Conservation (phyloP, 2,329 filamentous ascomycete genomes). For the Alternaria brassicae region DNA sequence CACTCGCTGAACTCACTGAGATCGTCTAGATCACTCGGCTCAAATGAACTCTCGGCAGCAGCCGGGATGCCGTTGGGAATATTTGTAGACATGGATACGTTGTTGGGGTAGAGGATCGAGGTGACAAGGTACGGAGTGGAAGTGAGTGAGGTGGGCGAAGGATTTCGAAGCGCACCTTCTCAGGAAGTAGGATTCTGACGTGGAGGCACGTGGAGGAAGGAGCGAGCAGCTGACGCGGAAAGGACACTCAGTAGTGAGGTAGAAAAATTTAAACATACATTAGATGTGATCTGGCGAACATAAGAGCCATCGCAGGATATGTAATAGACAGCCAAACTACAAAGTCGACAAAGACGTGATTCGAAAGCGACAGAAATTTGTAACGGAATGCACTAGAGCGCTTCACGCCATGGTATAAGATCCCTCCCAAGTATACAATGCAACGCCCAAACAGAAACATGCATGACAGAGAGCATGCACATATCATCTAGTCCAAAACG, state of each 20-base stretch:
- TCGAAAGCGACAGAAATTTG: conserved; percentile 4
- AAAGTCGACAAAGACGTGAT: neutral
- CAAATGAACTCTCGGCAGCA: no score
- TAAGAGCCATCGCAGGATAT: neutral
- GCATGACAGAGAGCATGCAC: neutral
- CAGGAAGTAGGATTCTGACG: neutral
- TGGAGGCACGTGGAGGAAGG: neutral
- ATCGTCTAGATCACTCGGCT: no score
- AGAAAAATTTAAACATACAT: neutral
- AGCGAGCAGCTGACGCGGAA: neutral
- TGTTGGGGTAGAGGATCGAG: neutral
- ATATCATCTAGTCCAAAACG: conserved; percentile 68
- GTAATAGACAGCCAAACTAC: neutral
- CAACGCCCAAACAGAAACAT: conserved; percentile 10
- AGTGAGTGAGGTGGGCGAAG: neutral
- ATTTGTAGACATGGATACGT: no score
- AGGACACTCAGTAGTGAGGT: neutral
- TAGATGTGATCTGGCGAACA: neutral
- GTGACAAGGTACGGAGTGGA: no score
- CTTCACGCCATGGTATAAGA: conserved; percentile 20
- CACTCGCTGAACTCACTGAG: no score
- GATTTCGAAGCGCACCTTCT: neutral
- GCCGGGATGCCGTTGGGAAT: no score
- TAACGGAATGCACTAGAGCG: neutral
- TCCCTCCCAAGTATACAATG: conserved; percentile 11